Percentiles rank a stretch among this genome's conserved stretches.
Conservation (phyloP, 2,329 filamentous ascomycete genomes). For the Alternaria sp. region DNA sequence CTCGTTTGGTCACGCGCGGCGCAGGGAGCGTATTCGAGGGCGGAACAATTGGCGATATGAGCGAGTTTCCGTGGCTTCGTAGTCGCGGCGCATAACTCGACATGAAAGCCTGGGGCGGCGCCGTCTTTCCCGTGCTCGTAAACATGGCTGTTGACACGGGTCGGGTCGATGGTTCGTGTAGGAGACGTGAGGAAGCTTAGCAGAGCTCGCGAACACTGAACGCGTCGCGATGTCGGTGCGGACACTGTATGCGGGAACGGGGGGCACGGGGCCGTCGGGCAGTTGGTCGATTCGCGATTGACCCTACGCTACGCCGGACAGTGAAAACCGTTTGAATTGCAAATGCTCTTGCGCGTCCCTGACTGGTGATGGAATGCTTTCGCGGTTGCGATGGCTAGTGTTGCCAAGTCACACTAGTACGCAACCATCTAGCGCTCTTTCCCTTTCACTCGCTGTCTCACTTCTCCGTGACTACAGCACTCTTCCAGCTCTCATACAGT, state of each 20-base stretch:
- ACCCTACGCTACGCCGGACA: constrained; percentile 13
- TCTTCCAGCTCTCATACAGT: neutral
- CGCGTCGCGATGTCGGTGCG: constrained; percentile 39
- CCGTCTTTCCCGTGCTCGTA: constrained; percentile 50
- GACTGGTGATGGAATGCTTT: constrained; percentile 33
- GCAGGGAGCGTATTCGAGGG: constrained; percentile 72
- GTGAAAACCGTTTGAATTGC: constrained; percentile 18
- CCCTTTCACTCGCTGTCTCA: constrained; percentile 6
- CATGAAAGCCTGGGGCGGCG: constrained; percentile 84
- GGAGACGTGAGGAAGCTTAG: constrained; percentile 39
- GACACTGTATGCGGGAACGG: constrained; percentile 3
- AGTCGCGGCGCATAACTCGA: constrained; percentile 92
- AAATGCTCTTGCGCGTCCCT: constrained; percentile 37
- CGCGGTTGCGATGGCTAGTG: constrained; percentile 30
- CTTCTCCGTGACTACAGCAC: neutral
- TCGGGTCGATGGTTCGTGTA: constrained; percentile 34
- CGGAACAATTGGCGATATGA: constrained; percentile 84
- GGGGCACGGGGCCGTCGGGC: constrained; percentile 9
- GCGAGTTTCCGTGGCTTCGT: constrained; percentile 89
- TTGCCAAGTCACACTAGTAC: constrained; percentile 27
- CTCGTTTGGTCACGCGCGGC: constrained; percentile 92
- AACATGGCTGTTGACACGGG: constrained; percentile 48
- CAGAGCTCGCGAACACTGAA: constrained; percentile 39
- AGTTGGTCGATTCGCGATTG: constrained; percentile 10
- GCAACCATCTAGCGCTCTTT: neutral